phyloP scores from a whole-genome alignment of 1,139 yeast species.

The Candida sp. region DNA sequence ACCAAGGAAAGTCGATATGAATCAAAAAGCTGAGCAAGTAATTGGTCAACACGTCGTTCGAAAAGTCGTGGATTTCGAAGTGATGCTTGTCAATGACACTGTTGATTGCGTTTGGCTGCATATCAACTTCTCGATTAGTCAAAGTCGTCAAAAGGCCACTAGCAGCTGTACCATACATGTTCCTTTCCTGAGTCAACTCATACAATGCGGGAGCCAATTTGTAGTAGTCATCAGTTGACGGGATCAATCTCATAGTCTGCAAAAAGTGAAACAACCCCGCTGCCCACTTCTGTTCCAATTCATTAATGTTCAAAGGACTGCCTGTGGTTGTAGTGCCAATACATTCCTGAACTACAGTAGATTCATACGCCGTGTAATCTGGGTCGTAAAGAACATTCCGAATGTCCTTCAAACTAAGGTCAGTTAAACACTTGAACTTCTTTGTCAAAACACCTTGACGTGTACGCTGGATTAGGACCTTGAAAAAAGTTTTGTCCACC shows the following conservation, averaged over 20 bases:
- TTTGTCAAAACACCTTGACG: constrained; percentile 7
- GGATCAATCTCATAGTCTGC: constrained; percentile 1
- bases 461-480: constrained; percentile 6
- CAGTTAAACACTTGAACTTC: constrained; percentile 1
- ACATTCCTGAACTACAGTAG: too few relatives aligned
- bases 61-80: background rate
- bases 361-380: background rate
- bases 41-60: background rate
- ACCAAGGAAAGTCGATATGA: too few relatives aligned
- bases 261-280: background rate
- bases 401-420: constrained; percentile 4
- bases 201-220: constrained; percentile 10
- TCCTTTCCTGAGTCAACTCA: background rate
- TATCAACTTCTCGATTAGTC: constrained; percentile 5
- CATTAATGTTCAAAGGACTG: too few relatives aligned
- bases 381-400: constrained; percentile 4
- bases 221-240: constrained; percentile 2
- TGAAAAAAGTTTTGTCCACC: constrained; percentile 5
- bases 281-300: too few relatives aligned
- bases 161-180: constrained; percentile 16
- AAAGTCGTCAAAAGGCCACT: constrained; percentile 12
- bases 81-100: background rate
- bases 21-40: too few relatives aligned
- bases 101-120: background rate
- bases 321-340: too few relatives aligned